Evolutionary conservation across 805 yeast species (phyloP).

Genomic region (Cyberlindnera sargentensis): DNA sequence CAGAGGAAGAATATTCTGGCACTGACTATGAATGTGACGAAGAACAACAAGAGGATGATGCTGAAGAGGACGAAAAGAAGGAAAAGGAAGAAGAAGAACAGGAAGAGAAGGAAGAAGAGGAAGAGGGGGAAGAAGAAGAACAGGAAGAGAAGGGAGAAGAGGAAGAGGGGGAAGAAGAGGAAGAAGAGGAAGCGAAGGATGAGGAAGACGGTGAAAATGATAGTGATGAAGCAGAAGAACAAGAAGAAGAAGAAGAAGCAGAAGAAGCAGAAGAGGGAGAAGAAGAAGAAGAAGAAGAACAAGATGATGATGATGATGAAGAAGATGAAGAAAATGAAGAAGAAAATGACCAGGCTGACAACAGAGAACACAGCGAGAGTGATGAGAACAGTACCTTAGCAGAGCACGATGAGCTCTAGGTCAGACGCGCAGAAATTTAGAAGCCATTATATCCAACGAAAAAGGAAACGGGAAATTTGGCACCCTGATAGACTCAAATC

Average conservation of each 20-base stretch:
- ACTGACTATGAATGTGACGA: too few relatives aligned
- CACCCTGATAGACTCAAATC: too few relatives aligned
- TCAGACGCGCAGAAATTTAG: too few relatives aligned
- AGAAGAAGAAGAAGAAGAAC: background rate
- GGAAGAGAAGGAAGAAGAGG: background rate
- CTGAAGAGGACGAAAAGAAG: background rate
- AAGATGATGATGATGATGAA: conserved; percentile 3
- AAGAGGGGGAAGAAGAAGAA: background rate
- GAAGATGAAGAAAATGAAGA: too few relatives aligned
- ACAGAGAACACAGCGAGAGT: too few relatives aligned
- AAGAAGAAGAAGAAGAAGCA: background rate
- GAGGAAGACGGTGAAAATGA: background rate
- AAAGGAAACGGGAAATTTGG: too few relatives aligned
- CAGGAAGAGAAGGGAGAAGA: conserved; percentile 1
- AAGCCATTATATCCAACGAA: too few relatives aligned
- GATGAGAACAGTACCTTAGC: too few relatives aligned
- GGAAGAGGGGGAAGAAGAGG: conserved; percentile 1
- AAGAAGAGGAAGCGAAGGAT: conserved; percentile 1
- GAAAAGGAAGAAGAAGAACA: background rate
- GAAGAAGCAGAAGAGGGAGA: conserved; percentile 3
- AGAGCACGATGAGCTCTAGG: too few relatives aligned
- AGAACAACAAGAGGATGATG: background rate
- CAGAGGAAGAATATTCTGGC: background rate
- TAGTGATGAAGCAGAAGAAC: conserved; percentile 2
- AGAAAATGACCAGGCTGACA: too few relatives aligned